These are phyloP conservation scores for Ceratobasidium sp. DNA, from an alignment of 1,284 basidiomycete species.

Conservation along the genomic window DNA sequence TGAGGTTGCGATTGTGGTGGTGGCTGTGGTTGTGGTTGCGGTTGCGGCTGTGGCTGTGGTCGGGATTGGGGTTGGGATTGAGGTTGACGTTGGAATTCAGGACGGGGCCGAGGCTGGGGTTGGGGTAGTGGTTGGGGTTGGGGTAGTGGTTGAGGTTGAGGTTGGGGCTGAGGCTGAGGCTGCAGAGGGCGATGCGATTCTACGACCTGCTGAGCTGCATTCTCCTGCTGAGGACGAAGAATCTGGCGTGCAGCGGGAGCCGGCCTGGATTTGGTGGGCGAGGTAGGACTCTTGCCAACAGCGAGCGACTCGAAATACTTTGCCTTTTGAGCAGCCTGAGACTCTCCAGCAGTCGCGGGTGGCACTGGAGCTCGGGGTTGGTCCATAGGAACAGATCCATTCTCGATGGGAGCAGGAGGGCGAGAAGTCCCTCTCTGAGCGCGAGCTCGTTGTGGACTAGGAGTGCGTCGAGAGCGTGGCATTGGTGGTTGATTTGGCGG, in stretches of 20 bases:
- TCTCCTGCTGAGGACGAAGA: conserved; percentile 12
- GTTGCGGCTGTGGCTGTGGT: too few relatives aligned
- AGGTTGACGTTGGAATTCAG: not conserved
- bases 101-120: not conserved
- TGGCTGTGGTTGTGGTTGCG: not conserved
- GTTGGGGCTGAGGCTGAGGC: not conserved
- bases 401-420: not conserved
- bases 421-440: not conserved
- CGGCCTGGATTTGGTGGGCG: not conserved
- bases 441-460: conserved; percentile 21
- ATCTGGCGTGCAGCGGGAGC: not conserved
- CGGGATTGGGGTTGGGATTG: too few relatives aligned
- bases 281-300: not conserved
- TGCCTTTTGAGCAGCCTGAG: conserved; percentile 28
- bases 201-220: not conserved
- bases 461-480: not conserved
- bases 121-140: too few relatives aligned
- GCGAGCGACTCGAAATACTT: conserved; percentile 37
- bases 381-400: not conserved
- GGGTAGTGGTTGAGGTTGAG: too few relatives aligned
- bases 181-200: not conserved
- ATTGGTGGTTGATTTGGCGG: not conserved
- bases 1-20: too few relatives aligned
- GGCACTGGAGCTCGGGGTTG: not conserved
- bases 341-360: not conserved